Evolutionary conservation across 257 asterid genomes (phyloP).

Genomic region (Mitragyna speciosa): DNA sequence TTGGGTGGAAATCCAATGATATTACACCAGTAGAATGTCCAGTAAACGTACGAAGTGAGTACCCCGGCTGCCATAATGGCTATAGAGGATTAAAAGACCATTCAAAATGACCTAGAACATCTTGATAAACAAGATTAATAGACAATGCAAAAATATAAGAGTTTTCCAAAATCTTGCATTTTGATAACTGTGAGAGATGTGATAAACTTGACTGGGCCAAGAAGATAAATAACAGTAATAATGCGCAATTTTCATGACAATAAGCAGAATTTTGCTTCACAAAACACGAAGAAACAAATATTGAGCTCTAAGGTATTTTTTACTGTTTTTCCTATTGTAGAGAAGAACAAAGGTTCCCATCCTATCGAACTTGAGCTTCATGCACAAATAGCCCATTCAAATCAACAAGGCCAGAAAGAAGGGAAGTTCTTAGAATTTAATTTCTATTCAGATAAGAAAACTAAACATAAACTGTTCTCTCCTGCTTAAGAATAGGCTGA

Average conservation of each 20-base stretch:
- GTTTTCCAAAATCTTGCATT: background rate
- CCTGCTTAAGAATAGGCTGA: background rate
- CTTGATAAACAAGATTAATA: background rate
- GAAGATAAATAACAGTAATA: background rate
- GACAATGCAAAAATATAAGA: background rate
- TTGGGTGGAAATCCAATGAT: constrained; percentile 96
- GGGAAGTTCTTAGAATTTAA: background rate
- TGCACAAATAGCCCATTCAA: background rate
- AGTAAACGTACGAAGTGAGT: constrained; percentile 76
- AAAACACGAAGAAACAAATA: background rate
- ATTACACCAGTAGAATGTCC: constrained; percentile 87
- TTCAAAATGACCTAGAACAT: background rate
- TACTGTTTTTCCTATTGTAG: no score
- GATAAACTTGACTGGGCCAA: background rate
- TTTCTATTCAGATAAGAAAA: background rate
- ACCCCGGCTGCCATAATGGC: constrained; percentile 59
- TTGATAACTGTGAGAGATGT: background rate
- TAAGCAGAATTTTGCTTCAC: background rate
- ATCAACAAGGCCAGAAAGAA: background rate
- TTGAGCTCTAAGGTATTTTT: background rate
- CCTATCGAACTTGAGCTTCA: background rate
- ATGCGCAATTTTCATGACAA: background rate
- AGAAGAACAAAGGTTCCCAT: background rate
- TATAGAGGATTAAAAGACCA: background rate
- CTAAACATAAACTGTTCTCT: background rate